Percentiles rank a stretch among this genome's conserved stretches.
These are phyloP conservation scores for Athelia psychrophila DNA, from an alignment of 1,284 basidiomycete species.

Conservation along the genomic window DNA sequence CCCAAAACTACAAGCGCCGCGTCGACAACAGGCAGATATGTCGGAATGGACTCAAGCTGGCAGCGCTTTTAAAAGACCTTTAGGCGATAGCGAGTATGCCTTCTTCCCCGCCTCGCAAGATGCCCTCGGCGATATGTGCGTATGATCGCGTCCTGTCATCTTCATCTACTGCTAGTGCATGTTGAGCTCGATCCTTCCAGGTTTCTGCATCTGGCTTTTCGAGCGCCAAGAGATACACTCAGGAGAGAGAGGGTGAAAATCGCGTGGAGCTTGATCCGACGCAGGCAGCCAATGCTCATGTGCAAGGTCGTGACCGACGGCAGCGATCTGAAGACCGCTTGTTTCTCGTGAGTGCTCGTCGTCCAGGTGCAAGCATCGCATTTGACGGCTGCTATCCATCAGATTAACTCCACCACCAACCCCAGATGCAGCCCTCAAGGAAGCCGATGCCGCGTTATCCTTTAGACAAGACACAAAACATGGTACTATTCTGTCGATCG, in stretches of 20 bases:
- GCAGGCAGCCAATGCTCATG: conserved; percentile 42
- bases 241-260: conserved; percentile 28
- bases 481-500: conserved; percentile 16
- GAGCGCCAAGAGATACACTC: conserved; percentile 27
- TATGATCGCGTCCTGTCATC: neutral
- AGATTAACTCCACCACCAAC: neutral
- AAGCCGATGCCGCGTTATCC: conserved; percentile 23
- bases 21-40: too few relatives aligned
- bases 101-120: conserved; percentile 26
- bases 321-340: conserved; percentile 23
- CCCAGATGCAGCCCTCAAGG: conserved; percentile 18
- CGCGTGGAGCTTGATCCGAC: conserved; percentile 41
- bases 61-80: conserved; percentile 4
- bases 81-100: conserved; percentile 28
- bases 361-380: neutral
- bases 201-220: conserved; percentile 42
- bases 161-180: neutral
- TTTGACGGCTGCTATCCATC: neutral
- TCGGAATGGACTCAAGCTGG: neutral
- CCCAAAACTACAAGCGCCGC: too few relatives aligned
- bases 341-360: conserved; percentile 25
- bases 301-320: conserved; percentile 25
- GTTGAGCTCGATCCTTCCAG: conserved; percentile 11
- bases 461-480: conserved; percentile 26
- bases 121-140: conserved; percentile 31